Evolutionary conservation across 495 filamentous ascomycete species (phyloP).

Genomic region (Daldinia loculata): DNA sequence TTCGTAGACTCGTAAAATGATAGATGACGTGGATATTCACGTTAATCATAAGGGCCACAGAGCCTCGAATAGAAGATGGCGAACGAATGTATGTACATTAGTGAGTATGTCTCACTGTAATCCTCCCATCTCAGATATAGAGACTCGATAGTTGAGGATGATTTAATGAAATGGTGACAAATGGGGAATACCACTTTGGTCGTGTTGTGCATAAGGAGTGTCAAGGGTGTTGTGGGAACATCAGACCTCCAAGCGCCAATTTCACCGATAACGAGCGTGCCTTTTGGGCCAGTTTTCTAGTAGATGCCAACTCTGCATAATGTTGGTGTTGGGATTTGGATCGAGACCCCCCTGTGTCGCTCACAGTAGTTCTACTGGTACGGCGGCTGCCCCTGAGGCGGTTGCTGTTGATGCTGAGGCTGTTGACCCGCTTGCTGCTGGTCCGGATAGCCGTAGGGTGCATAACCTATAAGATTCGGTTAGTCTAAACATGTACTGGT

Average conservation of each 20-base stretch:
- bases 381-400: slow-evolving; percentile 48
- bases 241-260: slow-evolving; percentile 2
- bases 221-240: slow-evolving; percentile 1
- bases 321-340: neutral
- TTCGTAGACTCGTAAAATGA: slow-evolving; percentile 37
- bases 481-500: neutral
- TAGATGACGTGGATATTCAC: slow-evolving; percentile 17
- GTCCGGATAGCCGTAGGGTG: slow-evolving; percentile 54
- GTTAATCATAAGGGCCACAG: slow-evolving; percentile 13
- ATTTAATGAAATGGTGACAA: slow-evolving; percentile 5
- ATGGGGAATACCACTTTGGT: slow-evolving; percentile 11
- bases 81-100: slow-evolving; percentile 38
- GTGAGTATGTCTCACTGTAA: slow-evolving; percentile 10
- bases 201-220: slow-evolving; percentile 15
- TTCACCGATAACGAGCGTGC: slow-evolving; percentile 7
- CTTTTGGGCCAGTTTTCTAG: slow-evolving; percentile 2
- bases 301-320: slow-evolving; percentile 5
- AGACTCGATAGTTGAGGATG: slow-evolving; percentile 1
- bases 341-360: neutral
- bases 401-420: slow-evolving; percentile 37
- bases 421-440: slow-evolving; percentile 41
- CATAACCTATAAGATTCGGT: slow-evolving; percentile 31
- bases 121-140: neutral
- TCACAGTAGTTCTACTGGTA: slow-evolving; percentile 32
- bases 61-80: slow-evolving; percentile 15